Conservation (phyloP, 306 rosid genomes). For the Sesbania bispinosa region DNA sequence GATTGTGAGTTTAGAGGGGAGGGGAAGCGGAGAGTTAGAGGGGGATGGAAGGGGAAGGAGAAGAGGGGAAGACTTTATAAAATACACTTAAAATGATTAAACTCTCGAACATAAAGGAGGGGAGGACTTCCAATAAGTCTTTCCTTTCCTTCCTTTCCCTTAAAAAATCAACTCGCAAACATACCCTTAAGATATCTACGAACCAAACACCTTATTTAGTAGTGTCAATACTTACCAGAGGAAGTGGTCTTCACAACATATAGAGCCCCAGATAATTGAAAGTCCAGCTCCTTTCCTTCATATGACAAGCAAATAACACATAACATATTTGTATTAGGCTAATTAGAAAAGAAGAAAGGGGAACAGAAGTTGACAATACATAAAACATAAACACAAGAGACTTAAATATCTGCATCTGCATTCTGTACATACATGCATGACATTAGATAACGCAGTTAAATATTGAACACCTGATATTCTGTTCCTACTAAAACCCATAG, state of each 20-base stretch:
- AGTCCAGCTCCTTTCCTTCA: slow-evolving; percentile 77
- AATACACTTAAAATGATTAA: no score
- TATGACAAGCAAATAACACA: slow-evolving; percentile 7
- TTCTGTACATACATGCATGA: neutral
- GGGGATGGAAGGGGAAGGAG: no score
- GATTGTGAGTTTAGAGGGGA: no score
- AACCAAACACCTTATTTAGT: neutral
- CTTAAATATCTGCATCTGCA: neutral
- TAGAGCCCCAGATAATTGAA: slow-evolving; percentile 66
- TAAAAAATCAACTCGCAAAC: no score
- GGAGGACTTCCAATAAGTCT: no score
- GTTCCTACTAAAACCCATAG: neutral
- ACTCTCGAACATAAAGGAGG: no score
- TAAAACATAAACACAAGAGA: neutral
- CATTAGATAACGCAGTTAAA: slow-evolving; percentile 1
- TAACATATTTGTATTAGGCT: neutral
- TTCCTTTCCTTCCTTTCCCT: no score
- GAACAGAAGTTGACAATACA: neutral
- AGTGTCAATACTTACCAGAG: slow-evolving; percentile 42
- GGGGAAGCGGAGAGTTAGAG: no score
- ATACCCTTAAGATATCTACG: neutral
- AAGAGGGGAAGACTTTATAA: no score
- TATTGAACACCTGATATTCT: neutral
- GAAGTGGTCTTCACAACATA: slow-evolving; percentile 91
- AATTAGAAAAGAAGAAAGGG: neutral